Percentiles rank a stretch among this genome's conserved stretches.
Conservation (phyloP, 2,329 filamentous ascomycete species). For the Ophiostoma triangulosporum region DNA sequence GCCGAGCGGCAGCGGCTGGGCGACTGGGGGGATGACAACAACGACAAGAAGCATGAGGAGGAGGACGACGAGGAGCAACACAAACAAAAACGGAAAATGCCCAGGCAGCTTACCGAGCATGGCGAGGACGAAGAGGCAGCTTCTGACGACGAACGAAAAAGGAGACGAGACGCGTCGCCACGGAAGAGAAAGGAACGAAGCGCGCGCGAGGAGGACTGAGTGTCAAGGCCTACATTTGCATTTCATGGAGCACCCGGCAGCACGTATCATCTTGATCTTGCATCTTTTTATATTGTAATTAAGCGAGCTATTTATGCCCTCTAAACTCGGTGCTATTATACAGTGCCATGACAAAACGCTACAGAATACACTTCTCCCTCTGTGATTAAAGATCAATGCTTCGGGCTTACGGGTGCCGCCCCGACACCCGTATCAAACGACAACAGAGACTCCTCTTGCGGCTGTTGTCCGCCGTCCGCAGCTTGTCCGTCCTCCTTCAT, state of each 20-base stretch:
- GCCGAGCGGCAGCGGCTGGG: conserved; percentile 49
- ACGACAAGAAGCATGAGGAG: not conserved
- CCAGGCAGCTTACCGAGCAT: not conserved
- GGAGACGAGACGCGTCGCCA: conserved; percentile 1
- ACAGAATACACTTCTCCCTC: too few relatives aligned
- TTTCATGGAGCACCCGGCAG: too few relatives aligned
- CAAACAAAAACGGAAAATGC: not conserved
- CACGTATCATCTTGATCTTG: too few relatives aligned
- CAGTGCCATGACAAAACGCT: too few relatives aligned
- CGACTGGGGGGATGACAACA: conserved; percentile 22
- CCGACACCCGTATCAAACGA: not conserved
- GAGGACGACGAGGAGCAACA: not conserved
- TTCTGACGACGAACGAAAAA: not conserved
- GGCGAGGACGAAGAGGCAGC: conserved; percentile 1
- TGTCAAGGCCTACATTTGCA: not conserved
- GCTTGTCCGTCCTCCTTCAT: not conserved
- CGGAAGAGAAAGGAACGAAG: conserved; percentile 2
- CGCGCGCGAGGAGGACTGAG: not conserved
- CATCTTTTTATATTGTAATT: too few relatives aligned
- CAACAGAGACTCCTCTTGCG: conserved; percentile 1
- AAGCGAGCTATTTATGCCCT: too few relatives aligned
- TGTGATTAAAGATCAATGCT: too few relatives aligned
- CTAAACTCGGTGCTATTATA: too few relatives aligned
- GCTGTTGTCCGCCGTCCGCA: not conserved
- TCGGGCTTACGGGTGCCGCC: not conserved